A percentile compares a stretch with the other conserved stretches of the same genome.
Conservation (phyloP, 257 asterid species). For the Phtheirospermum japonicum region DNA sequence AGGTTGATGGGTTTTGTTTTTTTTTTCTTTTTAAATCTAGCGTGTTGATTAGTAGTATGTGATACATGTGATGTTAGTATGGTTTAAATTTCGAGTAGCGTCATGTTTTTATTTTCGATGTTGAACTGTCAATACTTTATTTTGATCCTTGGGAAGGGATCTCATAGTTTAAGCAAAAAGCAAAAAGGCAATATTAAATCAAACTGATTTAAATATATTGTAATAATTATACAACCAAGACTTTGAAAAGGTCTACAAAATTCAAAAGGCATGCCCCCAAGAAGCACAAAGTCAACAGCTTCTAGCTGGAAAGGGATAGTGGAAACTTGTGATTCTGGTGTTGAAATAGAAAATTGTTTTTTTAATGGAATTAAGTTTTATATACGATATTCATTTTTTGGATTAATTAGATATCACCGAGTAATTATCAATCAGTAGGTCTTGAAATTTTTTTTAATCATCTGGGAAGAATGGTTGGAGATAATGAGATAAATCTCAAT, state of each 20-base stretch:
- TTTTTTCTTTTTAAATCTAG: no score
- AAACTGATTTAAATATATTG: neutral
- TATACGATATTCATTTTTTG: no score
- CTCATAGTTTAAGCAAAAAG: constrained; percentile 3
- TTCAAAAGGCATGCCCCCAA: constrained; percentile 3
- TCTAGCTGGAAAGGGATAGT: constrained; percentile 23
- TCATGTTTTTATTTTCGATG: neutral
- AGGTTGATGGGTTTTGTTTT: no score
- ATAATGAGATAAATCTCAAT: no score
- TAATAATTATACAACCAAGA: neutral
- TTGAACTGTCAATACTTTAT: constrained; percentile 4
- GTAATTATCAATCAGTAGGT: no score
- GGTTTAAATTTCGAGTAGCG: constrained; percentile 10
- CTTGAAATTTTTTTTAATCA: no score
- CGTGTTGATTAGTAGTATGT: neutral
- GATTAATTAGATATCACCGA: no score
- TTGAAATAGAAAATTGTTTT: neutral
- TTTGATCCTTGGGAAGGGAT: constrained; percentile 5
- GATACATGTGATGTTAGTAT: constrained; percentile 8
- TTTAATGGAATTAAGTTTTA: neutral
- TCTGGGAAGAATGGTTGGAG: no score
- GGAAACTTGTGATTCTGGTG: constrained; percentile 24
- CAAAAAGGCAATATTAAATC: neutral
- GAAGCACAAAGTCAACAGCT: constrained; percentile 30
- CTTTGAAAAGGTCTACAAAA: neutral